Evolutionary conservation across 192 early-diverging fungal species (phyloP), one percentile per base, ranked within the genome.

Genomic region (Coemansia sp.): DNA sequence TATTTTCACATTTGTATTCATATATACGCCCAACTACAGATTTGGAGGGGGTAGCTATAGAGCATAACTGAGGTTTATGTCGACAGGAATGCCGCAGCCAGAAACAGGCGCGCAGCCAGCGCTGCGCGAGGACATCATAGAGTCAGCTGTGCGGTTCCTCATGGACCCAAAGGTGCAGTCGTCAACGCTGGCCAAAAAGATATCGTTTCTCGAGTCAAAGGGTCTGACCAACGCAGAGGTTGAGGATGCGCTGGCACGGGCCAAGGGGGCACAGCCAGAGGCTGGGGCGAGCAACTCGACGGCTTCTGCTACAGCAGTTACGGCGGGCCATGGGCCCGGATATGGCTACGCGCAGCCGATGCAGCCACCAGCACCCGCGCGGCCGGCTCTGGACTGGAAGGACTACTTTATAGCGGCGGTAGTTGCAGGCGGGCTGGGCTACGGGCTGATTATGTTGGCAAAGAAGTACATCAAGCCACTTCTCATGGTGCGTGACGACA

Each of bases 191-290:
- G 91, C 92, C 29, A 95, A 97, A 58, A 88, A 91, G 46, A 81
- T 96, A 25, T 86, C 95, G n/a, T 99, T 99, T 73, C 83, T 99
- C 22, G 93, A 98, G 64, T 87, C 88, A 40, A 99, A 99, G 80
- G 97, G 97, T 0, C 73, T 99, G 57, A 91, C 89, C 23, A 77
- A 85, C 12, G 88, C 86, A 18, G 97, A 99, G 77, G 97, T 99
- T 58, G 90, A 98, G 50, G 87, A 84, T 42, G 97, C 95, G 7
- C 77, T 92, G 65, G 74, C 80, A n/a, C 77, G 86, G 27, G 83
- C 82, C 22, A 87, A 69, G 35, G 10, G 65, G 78, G 57, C 67
- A 58, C 30, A 71, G 49, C 44, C 57, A n/a, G 25, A 9, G 18
- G 6, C 47, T 14, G 16, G 31, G 24, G 45, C 16, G 11, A 65